Conservation (phyloP, 805 yeast species). For the Sugiyamaella smithiae region DNA sequence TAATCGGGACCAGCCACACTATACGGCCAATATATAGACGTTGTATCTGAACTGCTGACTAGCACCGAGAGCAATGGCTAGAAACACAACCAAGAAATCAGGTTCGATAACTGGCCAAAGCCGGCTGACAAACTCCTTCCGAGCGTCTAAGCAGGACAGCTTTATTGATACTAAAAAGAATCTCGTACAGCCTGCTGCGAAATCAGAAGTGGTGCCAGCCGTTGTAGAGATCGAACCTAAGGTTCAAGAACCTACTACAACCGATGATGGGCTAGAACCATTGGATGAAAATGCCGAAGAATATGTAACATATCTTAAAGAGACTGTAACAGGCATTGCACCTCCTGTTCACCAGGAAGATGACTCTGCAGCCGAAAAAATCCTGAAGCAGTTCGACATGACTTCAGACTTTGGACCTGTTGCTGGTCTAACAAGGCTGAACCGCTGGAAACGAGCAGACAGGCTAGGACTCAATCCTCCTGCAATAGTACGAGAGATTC, state of each 20-base stretch:
- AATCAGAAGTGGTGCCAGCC: background rate
- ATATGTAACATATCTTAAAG: slow-evolving; percentile 7
- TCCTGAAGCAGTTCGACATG: slow-evolving; percentile 37
- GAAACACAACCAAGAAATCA: slow-evolving; percentile 1
- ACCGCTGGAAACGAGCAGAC: slow-evolving; percentile 40
- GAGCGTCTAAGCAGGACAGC: slow-evolving; percentile 13
- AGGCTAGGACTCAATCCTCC: slow-evolving; percentile 39
- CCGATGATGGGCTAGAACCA: background rate
- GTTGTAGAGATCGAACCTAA: background rate
- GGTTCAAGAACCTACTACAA: background rate
- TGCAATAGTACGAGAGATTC: slow-evolving; percentile 29
- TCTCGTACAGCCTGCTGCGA: background rate
- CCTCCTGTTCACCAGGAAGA: slow-evolving; percentile 35
- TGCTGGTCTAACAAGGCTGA: slow-evolving; percentile 38
- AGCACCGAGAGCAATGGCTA: background rate
- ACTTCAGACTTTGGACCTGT: slow-evolving; percentile 37
- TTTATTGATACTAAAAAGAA: background rate
- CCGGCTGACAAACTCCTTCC: slow-evolving; percentile 14
- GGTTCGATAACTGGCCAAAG: slow-evolving; percentile 6
- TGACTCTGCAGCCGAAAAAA: slow-evolving; percentile 28
- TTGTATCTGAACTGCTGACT: background rate
- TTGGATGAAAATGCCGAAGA: slow-evolving; percentile 5
- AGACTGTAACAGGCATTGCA: slow-evolving; percentile 9
- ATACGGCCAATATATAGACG: background rate
- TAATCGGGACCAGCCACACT: slow-evolving; percentile 2